These are phyloP conservation scores for Schizophyllum commune DNA, from an alignment of 1,284 basidiomycete species.

Conservation along the genomic window DNA sequence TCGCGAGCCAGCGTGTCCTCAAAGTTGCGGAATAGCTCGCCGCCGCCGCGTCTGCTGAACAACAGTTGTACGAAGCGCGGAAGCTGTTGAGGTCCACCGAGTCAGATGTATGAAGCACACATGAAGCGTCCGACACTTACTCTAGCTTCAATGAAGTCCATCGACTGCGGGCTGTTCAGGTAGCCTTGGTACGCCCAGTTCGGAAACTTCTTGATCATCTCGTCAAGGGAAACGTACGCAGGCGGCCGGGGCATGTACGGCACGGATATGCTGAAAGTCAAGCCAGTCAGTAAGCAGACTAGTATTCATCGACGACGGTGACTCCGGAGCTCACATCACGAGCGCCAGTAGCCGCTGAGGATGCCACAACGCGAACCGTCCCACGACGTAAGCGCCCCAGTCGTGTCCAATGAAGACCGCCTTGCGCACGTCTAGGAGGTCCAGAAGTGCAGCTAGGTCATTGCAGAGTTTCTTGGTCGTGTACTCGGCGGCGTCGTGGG, in stretches of 20 bases:
- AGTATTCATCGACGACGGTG: not conserved
- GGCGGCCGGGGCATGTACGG: conserved; percentile 51
- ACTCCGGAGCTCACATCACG: conserved; percentile 37
- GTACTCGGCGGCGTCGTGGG: conserved; percentile 15
- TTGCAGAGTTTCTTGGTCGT: conserved; percentile 10
- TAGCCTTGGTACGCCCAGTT: conserved; percentile 58
- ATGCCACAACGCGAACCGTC: conserved; percentile 61
- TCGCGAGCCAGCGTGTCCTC: not conserved
- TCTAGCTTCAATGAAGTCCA: conserved; percentile 42
- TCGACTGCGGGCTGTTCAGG: conserved; percentile 42
- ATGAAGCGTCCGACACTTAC: conserved; percentile 22
- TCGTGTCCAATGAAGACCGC: conserved; percentile 16
- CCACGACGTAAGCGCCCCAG: conserved; percentile 18
- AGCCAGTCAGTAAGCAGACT: not conserved
- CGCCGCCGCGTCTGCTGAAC: conserved; percentile 14
- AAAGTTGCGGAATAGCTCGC: not conserved
- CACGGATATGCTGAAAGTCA: conserved; percentile 43
- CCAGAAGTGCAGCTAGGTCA: conserved; percentile 19
- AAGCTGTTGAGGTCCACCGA: conserved; percentile 20
- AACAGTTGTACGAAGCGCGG: conserved; percentile 26
- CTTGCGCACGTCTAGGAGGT: conserved; percentile 13
- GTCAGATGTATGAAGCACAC: not conserved
- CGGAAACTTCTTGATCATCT: conserved; percentile 42
- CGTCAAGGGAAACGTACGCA: conserved; percentile 40
- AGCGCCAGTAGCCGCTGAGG: conserved; percentile 51